Percentiles rank a stretch among this genome's conserved stretches.
Conservation (phyloP, 768 basidiomycete species). For the Crepidotus variabilis region DNA sequence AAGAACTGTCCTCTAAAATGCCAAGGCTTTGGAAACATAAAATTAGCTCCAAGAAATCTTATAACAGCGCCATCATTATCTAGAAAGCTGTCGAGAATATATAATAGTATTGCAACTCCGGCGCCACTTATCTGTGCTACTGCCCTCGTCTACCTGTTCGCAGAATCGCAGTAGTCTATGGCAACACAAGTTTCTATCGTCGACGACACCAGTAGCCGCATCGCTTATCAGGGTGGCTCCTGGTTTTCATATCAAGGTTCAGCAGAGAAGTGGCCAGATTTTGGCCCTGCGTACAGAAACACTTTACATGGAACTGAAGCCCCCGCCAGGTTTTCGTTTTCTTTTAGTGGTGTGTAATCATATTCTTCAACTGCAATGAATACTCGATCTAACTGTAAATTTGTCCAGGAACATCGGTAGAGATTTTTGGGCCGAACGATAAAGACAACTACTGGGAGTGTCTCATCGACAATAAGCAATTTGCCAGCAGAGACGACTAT, state of each 20-base stretch:
- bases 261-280: slow-evolving; percentile 14
- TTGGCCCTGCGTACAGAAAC: slow-evolving; percentile 13
- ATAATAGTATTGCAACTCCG: too few relatives aligned
- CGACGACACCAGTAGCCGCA: slow-evolving; percentile 17
- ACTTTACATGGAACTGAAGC: slow-evolving; percentile 16
- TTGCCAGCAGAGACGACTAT: slow-evolving; percentile 1
- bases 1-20: too few relatives aligned
- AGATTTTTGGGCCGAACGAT: slow-evolving; percentile 6
- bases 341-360: slow-evolving; percentile 14
- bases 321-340: slow-evolving; percentile 13
- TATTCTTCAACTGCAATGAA: background rate
- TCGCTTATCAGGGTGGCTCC: slow-evolving; percentile 11
- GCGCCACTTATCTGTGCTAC: too few relatives aligned
- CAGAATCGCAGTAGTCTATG: background rate
- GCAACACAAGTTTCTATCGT: slow-evolving; percentile 6
- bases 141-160: too few relatives aligned
- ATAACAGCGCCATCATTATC: too few relatives aligned
- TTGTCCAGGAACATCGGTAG: slow-evolving; percentile 4
- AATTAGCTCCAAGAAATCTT: too few relatives aligned
- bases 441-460: slow-evolving; percentile 14
- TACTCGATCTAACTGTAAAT: background rate
- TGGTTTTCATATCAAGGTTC: slow-evolving; percentile 18
- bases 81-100: too few relatives aligned
- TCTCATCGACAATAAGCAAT: slow-evolving; percentile 10
- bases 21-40: too few relatives aligned